Conservation (phyloP, 73 alveolate species). For the Tetrahymena malaccensis region DNA sequence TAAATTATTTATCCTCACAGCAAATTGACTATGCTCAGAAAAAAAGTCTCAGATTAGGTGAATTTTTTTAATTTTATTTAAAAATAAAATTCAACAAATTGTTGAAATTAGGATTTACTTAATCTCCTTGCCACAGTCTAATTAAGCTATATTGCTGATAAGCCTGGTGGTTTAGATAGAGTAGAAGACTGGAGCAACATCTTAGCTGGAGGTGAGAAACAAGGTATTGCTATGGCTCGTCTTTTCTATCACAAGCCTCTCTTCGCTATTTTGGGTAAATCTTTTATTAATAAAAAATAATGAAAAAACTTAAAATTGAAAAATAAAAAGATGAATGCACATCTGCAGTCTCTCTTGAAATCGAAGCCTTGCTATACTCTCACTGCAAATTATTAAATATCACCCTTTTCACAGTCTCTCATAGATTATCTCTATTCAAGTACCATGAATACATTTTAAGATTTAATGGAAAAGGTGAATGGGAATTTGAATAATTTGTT, state of each 20-base stretch:
- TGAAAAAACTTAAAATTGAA: background rate
- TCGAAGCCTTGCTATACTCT: slow-evolving; percentile 73
- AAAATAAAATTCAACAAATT: too few species aligned
- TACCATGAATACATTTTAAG: slow-evolving; percentile 76
- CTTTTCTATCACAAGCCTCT: slow-evolving; percentile 83
- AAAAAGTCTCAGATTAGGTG: slow-evolving; percentile 20
- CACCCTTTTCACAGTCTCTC: slow-evolving; percentile 83
- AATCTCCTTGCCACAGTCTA: slow-evolving; percentile 59
- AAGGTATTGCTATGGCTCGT: slow-evolving; percentile 92
- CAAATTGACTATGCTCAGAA: slow-evolving; percentile 33
- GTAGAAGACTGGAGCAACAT: slow-evolving; percentile 81
- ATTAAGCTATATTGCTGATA: slow-evolving; percentile 64
- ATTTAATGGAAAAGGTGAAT: slow-evolving; percentile 66
- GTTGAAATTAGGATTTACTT: slow-evolving; percentile 46
- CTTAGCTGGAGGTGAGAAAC: slow-evolving; percentile 87
- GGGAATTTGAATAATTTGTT: slow-evolving; percentile 9
- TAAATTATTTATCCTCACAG: slow-evolving; percentile 83
- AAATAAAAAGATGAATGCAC: slow-evolving; percentile 76
- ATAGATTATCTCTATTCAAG: slow-evolving; percentile 79
- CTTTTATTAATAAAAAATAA: background rate
- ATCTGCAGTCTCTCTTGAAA: slow-evolving; percentile 76
- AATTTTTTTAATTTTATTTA: too few species aligned
- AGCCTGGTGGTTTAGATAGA: slow-evolving; percentile 75
- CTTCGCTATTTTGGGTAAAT: slow-evolving; percentile 67
- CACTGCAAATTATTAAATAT: slow-evolving; percentile 68